Conservation (phyloP, 1,284 basidiomycete species). For the Cystobasidium sp. region DNA sequence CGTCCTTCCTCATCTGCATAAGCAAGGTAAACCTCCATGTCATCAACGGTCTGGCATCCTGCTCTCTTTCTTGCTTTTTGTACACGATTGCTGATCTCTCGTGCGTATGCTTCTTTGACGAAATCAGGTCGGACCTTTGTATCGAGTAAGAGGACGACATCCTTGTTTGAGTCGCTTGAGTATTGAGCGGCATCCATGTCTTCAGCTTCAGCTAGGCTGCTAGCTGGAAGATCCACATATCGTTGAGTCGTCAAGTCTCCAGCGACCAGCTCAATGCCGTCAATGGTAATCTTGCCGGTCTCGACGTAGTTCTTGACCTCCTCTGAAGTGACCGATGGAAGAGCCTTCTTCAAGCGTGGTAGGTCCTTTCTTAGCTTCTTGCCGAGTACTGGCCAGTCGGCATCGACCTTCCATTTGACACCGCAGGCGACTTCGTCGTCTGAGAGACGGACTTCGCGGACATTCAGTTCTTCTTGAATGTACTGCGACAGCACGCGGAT, state of each 20-base stretch:
- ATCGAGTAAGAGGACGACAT: slow-evolving; percentile 92
- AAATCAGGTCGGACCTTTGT: slow-evolving; percentile 84
- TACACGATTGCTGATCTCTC: slow-evolving; percentile 90
- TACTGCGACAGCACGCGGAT: slow-evolving; percentile 83
- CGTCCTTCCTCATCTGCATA: slow-evolving; percentile 67
- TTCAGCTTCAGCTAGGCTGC: slow-evolving; percentile 58
- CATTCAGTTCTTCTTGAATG: slow-evolving; percentile 93
- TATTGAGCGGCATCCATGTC: slow-evolving; percentile 61
- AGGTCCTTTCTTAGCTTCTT: slow-evolving; percentile 93
- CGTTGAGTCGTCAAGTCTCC: slow-evolving; percentile 91
- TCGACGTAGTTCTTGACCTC: slow-evolving; percentile 78
- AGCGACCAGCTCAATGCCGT: slow-evolving; percentile 83
- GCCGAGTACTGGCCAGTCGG: slow-evolving; percentile 95
- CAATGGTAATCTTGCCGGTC: slow-evolving; percentile 79
- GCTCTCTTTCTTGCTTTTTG: slow-evolving; percentile 97
- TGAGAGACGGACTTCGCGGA: slow-evolving; percentile 85
- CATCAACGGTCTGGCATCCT: slow-evolving; percentile 90
- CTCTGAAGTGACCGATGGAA: slow-evolving; percentile 80
- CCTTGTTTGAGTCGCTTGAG: slow-evolving; percentile 88
- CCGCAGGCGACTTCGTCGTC: slow-evolving; percentile 85
- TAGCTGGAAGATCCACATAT: slow-evolving; percentile 77
- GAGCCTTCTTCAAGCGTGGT: slow-evolving; percentile 82
- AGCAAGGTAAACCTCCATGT: slow-evolving; percentile 73
- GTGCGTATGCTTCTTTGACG: slow-evolving; percentile 81
- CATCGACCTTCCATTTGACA: slow-evolving; percentile 86